Conservation (phyloP, 768 basidiomycete genomes). For the Podaxis mareebaensis region DNA sequence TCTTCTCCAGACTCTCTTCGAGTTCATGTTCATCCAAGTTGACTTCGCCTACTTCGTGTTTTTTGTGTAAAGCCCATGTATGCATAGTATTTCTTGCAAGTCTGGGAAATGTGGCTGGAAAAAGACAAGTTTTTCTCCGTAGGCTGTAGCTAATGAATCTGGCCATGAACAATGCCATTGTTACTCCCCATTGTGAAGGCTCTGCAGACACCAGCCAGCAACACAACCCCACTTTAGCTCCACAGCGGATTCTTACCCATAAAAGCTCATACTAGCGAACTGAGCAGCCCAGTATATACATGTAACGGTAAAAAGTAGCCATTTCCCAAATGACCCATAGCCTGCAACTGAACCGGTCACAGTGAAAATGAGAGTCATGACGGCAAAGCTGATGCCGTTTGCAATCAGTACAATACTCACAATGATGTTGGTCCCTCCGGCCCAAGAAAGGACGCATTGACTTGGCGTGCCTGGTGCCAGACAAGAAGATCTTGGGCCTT, state of each 20-base stretch:
- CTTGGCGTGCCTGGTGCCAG: conserved; percentile 56
- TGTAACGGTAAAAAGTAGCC: conserved; percentile 73
- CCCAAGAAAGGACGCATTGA: conserved; percentile 79
- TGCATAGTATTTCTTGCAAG: conserved; percentile 76
- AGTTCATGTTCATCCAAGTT: conserved; percentile 62
- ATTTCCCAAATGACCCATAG: conserved; percentile 74
- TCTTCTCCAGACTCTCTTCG: conserved; percentile 80
- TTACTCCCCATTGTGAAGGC: conserved; percentile 66
- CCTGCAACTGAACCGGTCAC: conserved; percentile 75
- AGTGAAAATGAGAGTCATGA: conserved; percentile 83
- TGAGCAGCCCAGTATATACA: conserved; percentile 80
- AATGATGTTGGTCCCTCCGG: conserved; percentile 67
- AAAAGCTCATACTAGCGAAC: conserved; percentile 70
- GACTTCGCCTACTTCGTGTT: conserved; percentile 61
- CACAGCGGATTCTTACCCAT: conserved; percentile 45
- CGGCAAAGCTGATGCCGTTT: conserved; percentile 75
- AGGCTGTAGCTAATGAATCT: conserved; percentile 78
- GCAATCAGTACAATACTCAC: conserved; percentile 76
- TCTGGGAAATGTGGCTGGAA: conserved; percentile 77
- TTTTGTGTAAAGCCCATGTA: conserved; percentile 52
- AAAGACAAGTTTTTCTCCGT: conserved; percentile 81
- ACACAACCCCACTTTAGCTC: not conserved
- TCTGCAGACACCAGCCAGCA: conserved; percentile 31
- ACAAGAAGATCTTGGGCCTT: conserved; percentile 73
- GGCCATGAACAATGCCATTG: conserved; percentile 79